Evolutionary conservation across 768 basidiomycete genomes (phyloP).

Genomic region (Lactifluus volemus): DNA sequence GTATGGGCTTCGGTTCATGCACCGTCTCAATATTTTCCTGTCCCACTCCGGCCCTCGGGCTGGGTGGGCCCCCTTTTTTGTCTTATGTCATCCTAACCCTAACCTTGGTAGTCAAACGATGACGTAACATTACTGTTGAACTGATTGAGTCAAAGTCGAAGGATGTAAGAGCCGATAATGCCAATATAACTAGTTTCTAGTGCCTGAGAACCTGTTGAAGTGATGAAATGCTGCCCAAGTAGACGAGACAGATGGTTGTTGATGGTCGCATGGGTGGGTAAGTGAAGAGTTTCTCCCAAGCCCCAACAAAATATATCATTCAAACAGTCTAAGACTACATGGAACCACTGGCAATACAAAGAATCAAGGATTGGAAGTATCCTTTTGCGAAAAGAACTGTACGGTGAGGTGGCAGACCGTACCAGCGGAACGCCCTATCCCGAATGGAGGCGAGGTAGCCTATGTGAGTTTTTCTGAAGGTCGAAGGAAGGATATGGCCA

Average conservation of each 20-base stretch:
- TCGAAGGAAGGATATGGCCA: background rate
- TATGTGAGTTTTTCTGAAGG: background rate
- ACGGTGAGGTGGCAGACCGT: too few species aligned
- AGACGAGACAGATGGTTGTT: background rate
- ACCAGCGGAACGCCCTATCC: background rate
- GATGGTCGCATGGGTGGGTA: background rate
- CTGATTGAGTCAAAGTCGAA: too few species aligned
- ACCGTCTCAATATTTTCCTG: slow-evolving; percentile 76
- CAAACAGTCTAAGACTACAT: background rate
- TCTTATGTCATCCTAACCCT: background rate
- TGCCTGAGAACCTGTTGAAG: too few species aligned
- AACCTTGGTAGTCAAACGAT: background rate
- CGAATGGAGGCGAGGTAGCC: background rate
- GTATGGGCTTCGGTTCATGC: slow-evolving; percentile 62
- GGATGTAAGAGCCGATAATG: too few species aligned
- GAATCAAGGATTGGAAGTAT: too few species aligned
- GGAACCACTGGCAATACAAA: slow-evolving; percentile 4
- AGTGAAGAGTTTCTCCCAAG: background rate
- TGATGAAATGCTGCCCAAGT: background rate
- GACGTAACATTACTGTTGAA: too few species aligned
- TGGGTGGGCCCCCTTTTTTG: slow-evolving; percentile 22
- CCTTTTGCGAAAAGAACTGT: background rate
- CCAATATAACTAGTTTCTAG: too few species aligned
- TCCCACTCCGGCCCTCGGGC: slow-evolving; percentile 47
- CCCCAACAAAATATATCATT: background rate